Conservation (phyloP, 2,329 filamentous ascomycete species). For the Tolypocladium ovalisporum region DNA sequence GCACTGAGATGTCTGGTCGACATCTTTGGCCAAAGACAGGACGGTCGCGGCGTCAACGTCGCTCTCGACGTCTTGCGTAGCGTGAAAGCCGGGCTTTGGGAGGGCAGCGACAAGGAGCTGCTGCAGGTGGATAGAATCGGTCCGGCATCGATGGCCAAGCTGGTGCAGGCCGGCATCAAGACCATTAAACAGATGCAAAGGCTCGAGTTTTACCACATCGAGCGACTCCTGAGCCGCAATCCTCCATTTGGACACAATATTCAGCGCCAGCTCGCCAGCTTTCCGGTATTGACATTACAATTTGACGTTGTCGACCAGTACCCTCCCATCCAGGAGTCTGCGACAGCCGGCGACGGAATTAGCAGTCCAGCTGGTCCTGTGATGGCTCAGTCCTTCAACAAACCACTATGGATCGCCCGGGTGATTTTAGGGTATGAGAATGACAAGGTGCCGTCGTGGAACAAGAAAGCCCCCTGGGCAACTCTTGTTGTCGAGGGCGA, state of each 20-base stretch:
- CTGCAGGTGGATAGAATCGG: slow-evolving; percentile 76
- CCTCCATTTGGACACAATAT: slow-evolving; percentile 72
- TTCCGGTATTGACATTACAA: slow-evolving; percentile 47
- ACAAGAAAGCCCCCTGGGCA: slow-evolving; percentile 52
- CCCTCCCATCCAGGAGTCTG: neutral
- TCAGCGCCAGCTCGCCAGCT: slow-evolving; percentile 51
- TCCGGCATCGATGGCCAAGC: slow-evolving; percentile 60
- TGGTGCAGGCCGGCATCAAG: slow-evolving; percentile 59
- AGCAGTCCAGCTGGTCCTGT: slow-evolving; percentile 17
- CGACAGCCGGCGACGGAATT: too few relatives aligned
- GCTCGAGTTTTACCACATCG: slow-evolving; percentile 61
- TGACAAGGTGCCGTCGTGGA: slow-evolving; percentile 48
- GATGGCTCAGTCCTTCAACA: neutral
- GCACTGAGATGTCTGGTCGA: slow-evolving; percentile 27
- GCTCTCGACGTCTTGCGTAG: slow-evolving; percentile 71
- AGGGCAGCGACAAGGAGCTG: slow-evolving; percentile 69
- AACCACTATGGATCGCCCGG: slow-evolving; percentile 35
- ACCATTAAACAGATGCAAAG: slow-evolving; percentile 60
- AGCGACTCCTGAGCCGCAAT: slow-evolving; percentile 65
- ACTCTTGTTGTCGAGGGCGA: slow-evolving; percentile 62
- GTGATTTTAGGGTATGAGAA: slow-evolving; percentile 65
- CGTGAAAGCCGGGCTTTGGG: slow-evolving; percentile 67
- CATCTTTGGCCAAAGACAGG: slow-evolving; percentile 28
- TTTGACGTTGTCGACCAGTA: slow-evolving; percentile 19
- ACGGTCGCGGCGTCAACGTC: slow-evolving; percentile 56